Conservation (phyloP, 2,329 filamentous ascomycete genomes). For the Aureobasidium lini region DNA sequence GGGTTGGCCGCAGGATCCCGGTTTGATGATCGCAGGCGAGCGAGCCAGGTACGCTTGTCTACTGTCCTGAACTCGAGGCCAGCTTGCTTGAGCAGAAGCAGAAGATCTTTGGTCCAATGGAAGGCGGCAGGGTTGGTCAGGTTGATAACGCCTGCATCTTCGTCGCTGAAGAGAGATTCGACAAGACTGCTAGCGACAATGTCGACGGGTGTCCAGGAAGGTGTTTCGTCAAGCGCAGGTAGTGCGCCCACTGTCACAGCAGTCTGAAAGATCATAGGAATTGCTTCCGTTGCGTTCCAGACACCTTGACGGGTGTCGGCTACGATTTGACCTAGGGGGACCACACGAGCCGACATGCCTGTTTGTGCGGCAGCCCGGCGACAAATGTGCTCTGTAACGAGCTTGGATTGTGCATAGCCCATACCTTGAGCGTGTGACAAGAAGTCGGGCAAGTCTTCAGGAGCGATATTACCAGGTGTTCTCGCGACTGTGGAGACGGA, state of each 20-base stretch:
- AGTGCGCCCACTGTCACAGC: conserved; percentile 43
- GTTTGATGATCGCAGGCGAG: conserved; percentile 38
- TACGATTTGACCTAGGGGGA: conserved; percentile 36
- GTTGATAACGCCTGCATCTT: conserved; percentile 20
- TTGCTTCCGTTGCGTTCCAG: conserved; percentile 53
- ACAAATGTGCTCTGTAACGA: conserved; percentile 27
- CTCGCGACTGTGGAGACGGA: conserved; percentile 39
- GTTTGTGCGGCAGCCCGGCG: conserved; percentile 25
- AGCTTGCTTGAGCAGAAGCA: conserved; percentile 42
- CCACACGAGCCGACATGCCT: conserved; percentile 20
- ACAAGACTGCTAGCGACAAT: conserved; percentile 32
- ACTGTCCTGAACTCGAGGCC: conserved; percentile 41
- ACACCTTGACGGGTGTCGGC: conserved; percentile 22
- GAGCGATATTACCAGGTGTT: conserved; percentile 26
- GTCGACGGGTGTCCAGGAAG: conserved; percentile 39
- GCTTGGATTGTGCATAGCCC: conserved; percentile 20
- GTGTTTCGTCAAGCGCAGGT: conserved; percentile 38
- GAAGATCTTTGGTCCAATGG: conserved; percentile 46
- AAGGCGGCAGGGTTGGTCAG: conserved; percentile 45
- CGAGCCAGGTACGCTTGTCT: conserved; percentile 39
- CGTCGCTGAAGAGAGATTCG: conserved; percentile 19
- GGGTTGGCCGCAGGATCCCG: conserved; percentile 28
- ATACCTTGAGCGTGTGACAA: conserved; percentile 17
- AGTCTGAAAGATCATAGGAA: conserved; percentile 43
- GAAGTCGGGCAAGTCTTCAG: conserved; percentile 30